Conservation (phyloP, 257 asterid genomes). For the Linaria vulgaris region DNA sequence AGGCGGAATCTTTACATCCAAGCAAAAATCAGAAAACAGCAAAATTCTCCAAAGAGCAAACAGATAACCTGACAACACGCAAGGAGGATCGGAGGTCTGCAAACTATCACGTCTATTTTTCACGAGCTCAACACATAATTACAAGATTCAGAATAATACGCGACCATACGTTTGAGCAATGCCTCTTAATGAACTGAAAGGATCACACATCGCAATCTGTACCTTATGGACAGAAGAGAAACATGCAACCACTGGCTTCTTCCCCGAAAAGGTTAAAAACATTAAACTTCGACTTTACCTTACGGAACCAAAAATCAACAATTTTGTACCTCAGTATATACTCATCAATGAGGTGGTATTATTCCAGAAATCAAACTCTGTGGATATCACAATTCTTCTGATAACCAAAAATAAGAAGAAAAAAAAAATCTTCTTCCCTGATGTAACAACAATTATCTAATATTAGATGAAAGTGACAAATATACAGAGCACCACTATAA, state of each 20-base stretch:
- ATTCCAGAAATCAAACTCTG: too few relatives aligned
- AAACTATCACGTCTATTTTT: not conserved
- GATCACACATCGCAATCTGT: not conserved
- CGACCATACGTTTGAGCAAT: slow-evolving; percentile 18
- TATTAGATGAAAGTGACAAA: too few relatives aligned
- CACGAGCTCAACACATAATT: slow-evolving; percentile 8
- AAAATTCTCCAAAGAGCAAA: not conserved
- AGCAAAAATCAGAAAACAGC: not conserved
- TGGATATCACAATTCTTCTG: too few relatives aligned
- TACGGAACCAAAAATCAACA: not conserved
- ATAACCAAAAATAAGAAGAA: too few relatives aligned
- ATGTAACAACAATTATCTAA: too few relatives aligned
- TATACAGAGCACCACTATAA: too few relatives aligned
- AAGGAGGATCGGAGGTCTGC: not conserved
- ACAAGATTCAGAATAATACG: slow-evolving; percentile 16
- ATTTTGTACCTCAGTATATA: too few relatives aligned
- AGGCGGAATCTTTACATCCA: slow-evolving; percentile 1
- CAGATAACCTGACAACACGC: slow-evolving; percentile 5
- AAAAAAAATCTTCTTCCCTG: too few relatives aligned
- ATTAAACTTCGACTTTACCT: not conserved
- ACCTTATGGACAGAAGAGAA: not conserved
- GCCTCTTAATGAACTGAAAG: slow-evolving; percentile 2
- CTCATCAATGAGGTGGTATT: too few relatives aligned
- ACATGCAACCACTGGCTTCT: slow-evolving; percentile 2
- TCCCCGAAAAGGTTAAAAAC: not conserved